A percentile compares a stretch with the other conserved stretches of the same genome.
Conservation (phyloP, 2,329 filamentous ascomycete genomes). For the Coniella lustricola region DNA sequence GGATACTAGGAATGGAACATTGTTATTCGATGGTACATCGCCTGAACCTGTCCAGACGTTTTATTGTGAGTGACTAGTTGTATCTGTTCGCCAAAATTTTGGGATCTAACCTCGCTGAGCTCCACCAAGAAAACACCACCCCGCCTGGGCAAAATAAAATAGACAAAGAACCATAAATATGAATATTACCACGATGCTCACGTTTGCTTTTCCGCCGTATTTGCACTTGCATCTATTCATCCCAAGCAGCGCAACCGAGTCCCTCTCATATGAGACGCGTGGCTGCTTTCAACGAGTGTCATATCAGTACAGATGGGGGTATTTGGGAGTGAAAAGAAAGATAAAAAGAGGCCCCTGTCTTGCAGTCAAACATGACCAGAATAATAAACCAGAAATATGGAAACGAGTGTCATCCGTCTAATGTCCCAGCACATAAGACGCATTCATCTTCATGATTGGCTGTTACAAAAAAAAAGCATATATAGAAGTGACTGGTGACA, state of each 20-base stretch:
- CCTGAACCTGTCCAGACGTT: conserved; percentile 1
- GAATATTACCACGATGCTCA: conserved; percentile 15
- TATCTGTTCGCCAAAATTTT: neutral
- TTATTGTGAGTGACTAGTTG: neutral
- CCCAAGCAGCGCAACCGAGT: conserved; percentile 1
- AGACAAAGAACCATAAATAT: conserved; percentile 12
- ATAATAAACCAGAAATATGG: conserved; percentile 1
- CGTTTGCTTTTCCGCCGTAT: neutral
- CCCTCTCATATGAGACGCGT: conserved; percentile 1
- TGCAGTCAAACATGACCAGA: neutral
- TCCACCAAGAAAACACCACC: conserved; percentile 6
- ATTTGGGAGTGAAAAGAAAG: conserved; percentile 4
- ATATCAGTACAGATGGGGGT: conserved; percentile 4
- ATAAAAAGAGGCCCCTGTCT: neutral
- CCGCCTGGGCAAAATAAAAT: conserved; percentile 10
- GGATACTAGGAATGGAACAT: neutral
- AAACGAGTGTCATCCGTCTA: conserved; percentile 12
- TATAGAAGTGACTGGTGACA: too few species aligned
- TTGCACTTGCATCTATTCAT: conserved; percentile 6
- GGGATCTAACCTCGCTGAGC: conserved; percentile 1
- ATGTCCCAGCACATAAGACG: conserved; percentile 11
- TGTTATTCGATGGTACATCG: conserved; percentile 11
- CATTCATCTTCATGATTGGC: conserved; percentile 2
- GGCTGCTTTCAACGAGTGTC: conserved; percentile 1
- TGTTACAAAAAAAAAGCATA: too few species aligned